phyloP scores from a whole-genome alignment of 78 protist genomes.

The Dictyostelium citrinum region DNA sequence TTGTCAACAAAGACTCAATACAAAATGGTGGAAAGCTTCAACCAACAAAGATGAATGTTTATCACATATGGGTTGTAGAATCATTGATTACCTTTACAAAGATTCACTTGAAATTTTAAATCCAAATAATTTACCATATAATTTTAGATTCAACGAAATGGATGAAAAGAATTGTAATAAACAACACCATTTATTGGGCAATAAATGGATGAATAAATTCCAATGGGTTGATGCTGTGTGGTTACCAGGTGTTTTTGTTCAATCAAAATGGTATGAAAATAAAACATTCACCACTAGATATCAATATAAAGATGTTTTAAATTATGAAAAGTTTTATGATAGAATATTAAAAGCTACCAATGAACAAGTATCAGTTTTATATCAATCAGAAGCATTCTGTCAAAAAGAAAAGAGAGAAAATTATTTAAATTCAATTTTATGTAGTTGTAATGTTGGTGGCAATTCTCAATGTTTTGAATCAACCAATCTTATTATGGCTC shows the following conservation, averaged over 20 bases:
- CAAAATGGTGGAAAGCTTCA: conserved; percentile 31
- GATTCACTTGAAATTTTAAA: background rate
- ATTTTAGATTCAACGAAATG: conserved; percentile 42
- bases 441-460: conserved; percentile 6
- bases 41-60: background rate
- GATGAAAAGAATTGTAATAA: background rate
- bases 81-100: background rate
- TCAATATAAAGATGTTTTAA: background rate
- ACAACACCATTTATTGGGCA: background rate
- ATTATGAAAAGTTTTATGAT: background rate
- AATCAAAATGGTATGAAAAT: background rate
- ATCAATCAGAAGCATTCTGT: conserved; percentile 7
- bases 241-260: background rate
- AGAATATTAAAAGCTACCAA: background rate
- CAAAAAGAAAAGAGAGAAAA: conserved; percentile 25
- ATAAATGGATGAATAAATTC: background rate
- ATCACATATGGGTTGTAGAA: conserved; percentile 12
- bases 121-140: background rate
- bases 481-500: background rate
- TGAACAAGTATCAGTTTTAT: background rate
- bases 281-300: background rate
- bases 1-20: background rate
- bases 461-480: conserved; percentile 4
- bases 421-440: background rate
- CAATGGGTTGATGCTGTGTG: background rate